Conservation (phyloP, 2,329 filamentous ascomycete genomes). For the Fusarium mexicanum region DNA sequence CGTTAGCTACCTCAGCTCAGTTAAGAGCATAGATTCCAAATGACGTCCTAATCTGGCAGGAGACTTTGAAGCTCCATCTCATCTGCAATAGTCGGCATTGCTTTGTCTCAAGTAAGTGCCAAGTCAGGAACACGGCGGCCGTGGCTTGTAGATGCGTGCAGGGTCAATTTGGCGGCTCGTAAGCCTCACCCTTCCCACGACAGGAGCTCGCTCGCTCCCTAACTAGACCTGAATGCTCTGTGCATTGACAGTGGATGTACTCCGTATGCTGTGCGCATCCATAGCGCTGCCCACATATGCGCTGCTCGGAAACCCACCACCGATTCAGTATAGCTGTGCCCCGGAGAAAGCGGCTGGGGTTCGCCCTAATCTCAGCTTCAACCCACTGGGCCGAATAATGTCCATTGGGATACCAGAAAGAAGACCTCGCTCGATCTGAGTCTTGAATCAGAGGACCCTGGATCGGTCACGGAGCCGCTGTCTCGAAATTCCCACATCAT, state of each 20-base stretch:
- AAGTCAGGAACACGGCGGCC: not conserved
- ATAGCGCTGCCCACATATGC: not conserved
- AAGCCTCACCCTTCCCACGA: conserved; percentile 1
- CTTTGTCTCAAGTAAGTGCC: not conserved
- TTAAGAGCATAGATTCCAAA: not conserved
- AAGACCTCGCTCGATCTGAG: conserved; percentile 3
- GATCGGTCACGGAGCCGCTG: conserved; percentile 22
- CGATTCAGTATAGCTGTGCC: conserved; percentile 6
- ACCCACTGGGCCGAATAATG: not conserved
- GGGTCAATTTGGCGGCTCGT: not conserved
- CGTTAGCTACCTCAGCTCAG: not conserved
- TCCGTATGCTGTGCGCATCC: not conserved
- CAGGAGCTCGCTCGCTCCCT: not conserved
- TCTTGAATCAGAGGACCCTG: conserved; percentile 20
- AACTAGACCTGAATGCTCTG: not conserved
- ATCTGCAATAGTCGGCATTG: not conserved
- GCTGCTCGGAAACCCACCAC: conserved; percentile 24
- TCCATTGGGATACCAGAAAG: conserved; percentile 3
- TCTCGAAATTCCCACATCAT: conserved; percentile 22
- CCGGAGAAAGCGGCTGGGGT: conserved; percentile 20
- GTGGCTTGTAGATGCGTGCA: not conserved
- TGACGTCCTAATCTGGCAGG: not conserved
- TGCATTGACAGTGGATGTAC: not conserved
- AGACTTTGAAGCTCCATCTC: not conserved
- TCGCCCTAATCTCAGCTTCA: conserved; percentile 14